phyloP scores from a whole-genome alignment of 768 basidiomycete species.

The Naematelia encephala region DNA sequence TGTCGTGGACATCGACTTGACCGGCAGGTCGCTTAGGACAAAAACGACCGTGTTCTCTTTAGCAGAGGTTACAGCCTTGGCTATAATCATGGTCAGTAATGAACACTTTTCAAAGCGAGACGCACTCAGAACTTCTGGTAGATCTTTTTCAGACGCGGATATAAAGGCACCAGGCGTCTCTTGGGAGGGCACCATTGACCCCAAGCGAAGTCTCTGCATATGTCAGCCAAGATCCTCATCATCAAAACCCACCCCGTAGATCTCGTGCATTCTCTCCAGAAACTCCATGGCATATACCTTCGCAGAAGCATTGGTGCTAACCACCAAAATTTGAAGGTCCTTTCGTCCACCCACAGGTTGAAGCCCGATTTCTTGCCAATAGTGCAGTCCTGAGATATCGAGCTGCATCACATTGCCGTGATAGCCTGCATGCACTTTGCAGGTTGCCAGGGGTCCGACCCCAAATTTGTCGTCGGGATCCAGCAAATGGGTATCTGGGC shows the following conservation, averaged over 20 bases:
- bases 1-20: too few relatives aligned
- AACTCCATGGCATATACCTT: not conserved
- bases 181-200: not conserved
- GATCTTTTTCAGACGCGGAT: not conserved
- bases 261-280: not conserved
- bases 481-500: not conserved
- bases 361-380: constrained; percentile 37
- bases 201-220: not conserved
- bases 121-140: not conserved
- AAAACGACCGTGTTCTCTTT: not conserved
- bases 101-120: not conserved
- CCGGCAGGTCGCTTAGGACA: not conserved
- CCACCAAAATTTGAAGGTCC: constrained; percentile 19
- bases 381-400: constrained; percentile 24
- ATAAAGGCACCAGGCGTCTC: not conserved
- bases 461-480: not conserved
- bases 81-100: not conserved
- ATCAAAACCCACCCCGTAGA: constrained; percentile 16
- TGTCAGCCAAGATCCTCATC: not conserved
- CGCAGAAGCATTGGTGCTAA: not conserved
- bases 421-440: constrained; percentile 31
- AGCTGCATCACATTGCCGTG: constrained; percentile 23
- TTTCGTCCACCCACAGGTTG: constrained; percentile 39
- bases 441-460: constrained; percentile 9
- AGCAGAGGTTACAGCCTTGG: not conserved